Evolutionary conservation across 805 yeast genomes (phyloP).

Genomic region (Teunomyces barrocoloradensis): DNA sequence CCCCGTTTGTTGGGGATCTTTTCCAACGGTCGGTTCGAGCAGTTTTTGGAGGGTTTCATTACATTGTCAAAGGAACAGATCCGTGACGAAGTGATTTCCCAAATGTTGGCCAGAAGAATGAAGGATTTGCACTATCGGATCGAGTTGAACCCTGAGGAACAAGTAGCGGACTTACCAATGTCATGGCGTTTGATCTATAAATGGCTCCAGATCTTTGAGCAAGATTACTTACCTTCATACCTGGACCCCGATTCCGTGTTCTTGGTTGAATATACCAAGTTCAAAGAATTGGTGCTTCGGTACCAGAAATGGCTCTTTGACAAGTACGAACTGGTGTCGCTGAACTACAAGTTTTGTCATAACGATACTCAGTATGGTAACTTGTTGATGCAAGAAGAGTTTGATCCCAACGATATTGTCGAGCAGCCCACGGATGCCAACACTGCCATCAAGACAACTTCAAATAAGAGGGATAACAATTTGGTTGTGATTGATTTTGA

Average conservation of each 20-base stretch:
- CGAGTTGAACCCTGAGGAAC: conserved; percentile 57
- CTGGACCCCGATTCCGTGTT: conserved; percentile 36
- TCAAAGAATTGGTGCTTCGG: conserved; percentile 44
- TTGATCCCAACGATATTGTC: conserved; percentile 49
- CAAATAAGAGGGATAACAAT: conserved; percentile 41
- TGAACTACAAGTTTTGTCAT: conserved; percentile 77
- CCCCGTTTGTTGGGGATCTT: conserved; percentile 88
- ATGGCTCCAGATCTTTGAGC: conserved; percentile 57
- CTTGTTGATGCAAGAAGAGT: conserved; percentile 57
- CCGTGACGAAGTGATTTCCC: conserved; percentile 69
- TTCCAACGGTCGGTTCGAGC: conserved; percentile 91
- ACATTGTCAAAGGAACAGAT: conserved; percentile 74
- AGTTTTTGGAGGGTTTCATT: conserved; percentile 77
- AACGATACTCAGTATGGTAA: conserved; percentile 98
- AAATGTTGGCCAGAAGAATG: conserved; percentile 94
- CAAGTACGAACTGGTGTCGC: conserved; percentile 47
- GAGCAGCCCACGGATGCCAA: conserved; percentile 1
- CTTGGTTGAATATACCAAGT: conserved; percentile 47
- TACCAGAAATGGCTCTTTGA: conserved; percentile 64
- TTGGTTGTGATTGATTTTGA: conserved; percentile 95
- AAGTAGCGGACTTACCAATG: conserved; percentile 53
- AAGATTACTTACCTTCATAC: conserved; percentile 41
- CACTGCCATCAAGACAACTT: conserved; percentile 22
- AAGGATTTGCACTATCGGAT: conserved; percentile 86
- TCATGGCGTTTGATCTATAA: conserved; percentile 67